Conservation (phyloP, 768 basidiomycete species). For the Psilocybe tampanensis region DNA sequence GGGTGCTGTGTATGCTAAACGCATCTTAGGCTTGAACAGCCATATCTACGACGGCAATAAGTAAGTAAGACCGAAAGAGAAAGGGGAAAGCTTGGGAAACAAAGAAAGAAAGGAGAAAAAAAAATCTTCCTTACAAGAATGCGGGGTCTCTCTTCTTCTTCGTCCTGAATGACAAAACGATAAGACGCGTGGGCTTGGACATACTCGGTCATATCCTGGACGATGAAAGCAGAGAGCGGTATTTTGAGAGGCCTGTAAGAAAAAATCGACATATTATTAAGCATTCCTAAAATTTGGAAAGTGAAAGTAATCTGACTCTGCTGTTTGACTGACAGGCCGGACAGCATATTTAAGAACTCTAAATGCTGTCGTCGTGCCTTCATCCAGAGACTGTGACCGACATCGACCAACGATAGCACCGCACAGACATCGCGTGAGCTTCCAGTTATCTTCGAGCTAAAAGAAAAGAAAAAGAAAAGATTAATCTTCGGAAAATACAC, state of each 20-base stretch:
- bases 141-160: constrained; percentile 79
- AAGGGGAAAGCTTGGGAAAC: background rate
- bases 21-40: constrained; percentile 92
- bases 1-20: constrained; percentile 69
- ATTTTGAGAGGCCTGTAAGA: constrained; percentile 40
- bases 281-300: background rate
- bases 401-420: constrained; percentile 81
- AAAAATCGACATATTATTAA: constrained; percentile 2
- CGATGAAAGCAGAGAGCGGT: constrained; percentile 86
- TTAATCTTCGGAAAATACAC: constrained; percentile 10
- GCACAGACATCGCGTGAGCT: constrained; percentile 73
- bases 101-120: background rate
- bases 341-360: constrained; percentile 86
- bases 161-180: constrained; percentile 87
- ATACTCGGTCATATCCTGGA: constrained; percentile 90
- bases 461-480: constrained; percentile 8
- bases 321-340: constrained; percentile 60
- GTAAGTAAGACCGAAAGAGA: no score
- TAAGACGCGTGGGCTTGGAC: constrained; percentile 93
- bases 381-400: constrained; percentile 46
- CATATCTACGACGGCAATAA: constrained; percentile 81
- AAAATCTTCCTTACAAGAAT: constrained; percentile 73
- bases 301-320: constrained; percentile 53
- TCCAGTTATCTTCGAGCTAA: constrained; percentile 66
- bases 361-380: constrained; percentile 46